A percentile compares a stretch with the other conserved stretches of the same genome.
These are phyloP conservation scores for Cyclotella baltica DNA, from an alignment of 108 stramenopile genomes.

Conservation along the genomic window DNA sequence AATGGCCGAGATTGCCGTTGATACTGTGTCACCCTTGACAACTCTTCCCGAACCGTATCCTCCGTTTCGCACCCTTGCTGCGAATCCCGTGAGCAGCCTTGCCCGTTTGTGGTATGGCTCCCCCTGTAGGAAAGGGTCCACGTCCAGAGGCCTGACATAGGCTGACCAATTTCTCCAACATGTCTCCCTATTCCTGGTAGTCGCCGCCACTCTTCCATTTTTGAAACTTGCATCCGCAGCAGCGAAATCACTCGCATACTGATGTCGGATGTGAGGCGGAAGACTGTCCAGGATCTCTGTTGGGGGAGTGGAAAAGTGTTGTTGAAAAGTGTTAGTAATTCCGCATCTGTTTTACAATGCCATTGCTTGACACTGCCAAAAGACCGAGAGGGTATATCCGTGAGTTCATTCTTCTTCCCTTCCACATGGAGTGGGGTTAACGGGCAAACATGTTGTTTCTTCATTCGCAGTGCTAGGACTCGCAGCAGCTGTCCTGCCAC, in stretches of 20 bases:
- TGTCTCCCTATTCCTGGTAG: not conserved
- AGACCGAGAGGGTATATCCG: not conserved
- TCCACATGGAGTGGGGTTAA: not conserved
- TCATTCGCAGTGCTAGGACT: not conserved
- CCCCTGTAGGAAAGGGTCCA: not conserved
- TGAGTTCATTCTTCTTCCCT: not conserved
- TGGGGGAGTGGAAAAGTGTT: not conserved
- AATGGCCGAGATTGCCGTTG: too few relatives aligned
- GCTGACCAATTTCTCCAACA: not conserved
- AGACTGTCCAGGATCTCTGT: constrained; percentile 3
- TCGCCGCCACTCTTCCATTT: too few relatives aligned
- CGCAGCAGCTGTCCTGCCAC: not conserved
- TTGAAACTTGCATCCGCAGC: too few relatives aligned
- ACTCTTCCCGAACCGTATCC: not conserved
- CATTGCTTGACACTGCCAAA: constrained; percentile 26
- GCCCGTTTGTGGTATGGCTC: too few relatives aligned
- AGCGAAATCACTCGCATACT: too few relatives aligned
- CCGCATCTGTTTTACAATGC: not conserved
- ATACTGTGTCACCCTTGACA: not conserved
- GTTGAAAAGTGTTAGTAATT: constrained; percentile 2
- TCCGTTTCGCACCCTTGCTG: not conserved
- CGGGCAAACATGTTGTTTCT: not conserved
- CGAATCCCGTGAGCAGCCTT: too few relatives aligned
- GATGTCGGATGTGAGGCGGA: not conserved
- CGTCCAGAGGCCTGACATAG: not conserved